These are phyloP conservation scores for Citrus inodora DNA, from an alignment of 345 rosid species.

Conservation along the genomic window DNA sequence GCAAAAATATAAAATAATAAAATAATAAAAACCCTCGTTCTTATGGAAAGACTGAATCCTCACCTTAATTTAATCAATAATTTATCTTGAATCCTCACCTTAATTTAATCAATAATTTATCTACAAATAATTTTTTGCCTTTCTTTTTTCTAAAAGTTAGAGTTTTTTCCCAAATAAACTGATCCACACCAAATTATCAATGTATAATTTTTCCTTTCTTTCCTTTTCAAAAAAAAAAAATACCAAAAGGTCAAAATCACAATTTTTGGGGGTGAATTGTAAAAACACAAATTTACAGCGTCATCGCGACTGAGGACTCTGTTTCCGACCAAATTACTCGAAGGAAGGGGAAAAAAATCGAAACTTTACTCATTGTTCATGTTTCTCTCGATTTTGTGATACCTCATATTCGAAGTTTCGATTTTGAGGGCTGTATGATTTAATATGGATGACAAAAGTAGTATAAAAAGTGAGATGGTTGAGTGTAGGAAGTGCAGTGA, in stretches of 20 bases:
- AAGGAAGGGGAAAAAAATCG: background rate
- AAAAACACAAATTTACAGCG: background rate
- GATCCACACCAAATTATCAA: too few species aligned
- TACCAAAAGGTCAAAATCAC: background rate
- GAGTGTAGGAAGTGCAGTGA: conserved; percentile 19
- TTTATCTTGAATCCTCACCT: too few species aligned
- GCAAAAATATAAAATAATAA: too few species aligned
- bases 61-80: too few species aligned
- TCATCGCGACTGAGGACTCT: background rate
- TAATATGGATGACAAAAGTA: background rate
- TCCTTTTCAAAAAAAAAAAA: too few species aligned
- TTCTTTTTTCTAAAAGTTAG: too few species aligned
- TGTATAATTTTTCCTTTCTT: too few species aligned
- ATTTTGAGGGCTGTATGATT: background rate
- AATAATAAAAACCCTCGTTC: too few species aligned
- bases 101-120: too few species aligned
- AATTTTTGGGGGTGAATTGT: background rate
- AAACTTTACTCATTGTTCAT: background rate
- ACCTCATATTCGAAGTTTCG: background rate
- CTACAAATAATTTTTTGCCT: too few species aligned
- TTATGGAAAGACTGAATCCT: too few species aligned
- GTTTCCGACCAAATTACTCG: background rate
- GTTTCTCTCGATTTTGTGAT: background rate
- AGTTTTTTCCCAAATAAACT: too few species aligned
- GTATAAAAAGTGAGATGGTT: background rate